Conservation (phyloP, 2,329 filamentous ascomycete species). For the Cladosporium sp. region DNA sequence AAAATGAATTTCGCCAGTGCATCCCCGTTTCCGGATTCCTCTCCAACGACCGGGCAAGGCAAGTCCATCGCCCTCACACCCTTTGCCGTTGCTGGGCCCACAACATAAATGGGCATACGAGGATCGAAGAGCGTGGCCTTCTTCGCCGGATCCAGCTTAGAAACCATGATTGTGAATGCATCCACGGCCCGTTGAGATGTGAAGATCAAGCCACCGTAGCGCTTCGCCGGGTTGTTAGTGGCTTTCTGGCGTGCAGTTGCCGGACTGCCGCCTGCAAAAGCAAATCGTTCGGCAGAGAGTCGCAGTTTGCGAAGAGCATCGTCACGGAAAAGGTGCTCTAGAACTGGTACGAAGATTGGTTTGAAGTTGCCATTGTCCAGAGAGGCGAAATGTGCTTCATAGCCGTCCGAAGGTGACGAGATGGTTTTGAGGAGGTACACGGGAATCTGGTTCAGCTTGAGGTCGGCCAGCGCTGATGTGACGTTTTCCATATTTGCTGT, state of each 20-base stretch:
- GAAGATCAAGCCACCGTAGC: slow-evolving; percentile 78
- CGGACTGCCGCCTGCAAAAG: slow-evolving; percentile 38
- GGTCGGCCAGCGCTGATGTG: slow-evolving; percentile 26
- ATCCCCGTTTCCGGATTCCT: slow-evolving; percentile 82
- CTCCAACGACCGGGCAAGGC: slow-evolving; percentile 66
- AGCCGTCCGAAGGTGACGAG: slow-evolving; percentile 69
- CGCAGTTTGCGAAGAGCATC: slow-evolving; percentile 58
- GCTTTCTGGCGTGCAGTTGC: slow-evolving; percentile 32
- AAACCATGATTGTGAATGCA: slow-evolving; percentile 66
- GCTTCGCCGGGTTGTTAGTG: slow-evolving; percentile 37
- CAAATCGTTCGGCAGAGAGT: slow-evolving; percentile 50
- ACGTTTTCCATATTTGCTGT: slow-evolving; percentile 28
- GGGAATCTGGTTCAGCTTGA: slow-evolving; percentile 45
- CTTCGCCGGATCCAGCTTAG: slow-evolving; percentile 45
- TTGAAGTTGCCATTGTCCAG: slow-evolving; percentile 53
- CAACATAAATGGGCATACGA: slow-evolving; percentile 69
- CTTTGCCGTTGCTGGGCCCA: slow-evolving; percentile 77
- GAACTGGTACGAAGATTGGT: slow-evolving; percentile 72
- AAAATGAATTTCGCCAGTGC: slow-evolving; percentile 76
- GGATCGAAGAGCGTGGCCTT: slow-evolving; percentile 42
- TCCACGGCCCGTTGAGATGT: slow-evolving; percentile 83
- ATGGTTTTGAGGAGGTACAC: slow-evolving; percentile 76
- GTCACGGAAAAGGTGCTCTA: slow-evolving; percentile 68
- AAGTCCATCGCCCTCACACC: slow-evolving; percentile 60
- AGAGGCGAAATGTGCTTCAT: slow-evolving; percentile 65